Percentiles rank a stretch among this genome's conserved stretches.
Conservation (phyloP, 2,329 filamentous ascomycete genomes). For the Fusarium abutilonis region DNA sequence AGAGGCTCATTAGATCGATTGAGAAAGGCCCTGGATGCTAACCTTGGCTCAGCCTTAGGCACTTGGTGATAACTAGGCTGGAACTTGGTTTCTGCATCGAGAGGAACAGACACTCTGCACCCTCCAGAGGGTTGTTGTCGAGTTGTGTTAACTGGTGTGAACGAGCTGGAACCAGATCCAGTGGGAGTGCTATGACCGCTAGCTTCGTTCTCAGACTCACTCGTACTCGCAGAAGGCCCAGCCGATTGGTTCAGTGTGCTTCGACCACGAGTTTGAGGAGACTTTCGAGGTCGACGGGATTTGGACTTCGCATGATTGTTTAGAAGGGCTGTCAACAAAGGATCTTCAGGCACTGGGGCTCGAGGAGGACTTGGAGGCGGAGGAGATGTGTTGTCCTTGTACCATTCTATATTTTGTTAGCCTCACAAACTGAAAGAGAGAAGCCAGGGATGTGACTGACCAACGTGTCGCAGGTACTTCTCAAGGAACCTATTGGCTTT, state of each 20-base stretch:
- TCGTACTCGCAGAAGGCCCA: background rate
- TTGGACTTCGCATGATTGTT: constrained; percentile 11
- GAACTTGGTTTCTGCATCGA: background rate
- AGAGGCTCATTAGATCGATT: background rate
- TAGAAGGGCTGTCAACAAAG: constrained; percentile 10
- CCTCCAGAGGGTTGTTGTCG: background rate
- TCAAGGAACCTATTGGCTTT: constrained; percentile 50
- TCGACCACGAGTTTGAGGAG: background rate
- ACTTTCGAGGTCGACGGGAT: constrained; percentile 3
- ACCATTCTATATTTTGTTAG: constrained; percentile 32
- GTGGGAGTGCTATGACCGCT: background rate
- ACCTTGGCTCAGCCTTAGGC: background rate
- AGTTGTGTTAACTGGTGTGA: background rate
- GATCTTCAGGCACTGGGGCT: background rate
- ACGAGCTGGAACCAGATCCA: background rate
- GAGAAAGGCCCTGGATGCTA: background rate
- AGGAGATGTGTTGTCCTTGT: constrained; percentile 14
- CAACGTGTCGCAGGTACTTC: constrained; percentile 46
- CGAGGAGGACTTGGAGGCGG: constrained; percentile 16
- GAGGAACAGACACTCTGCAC: background rate
- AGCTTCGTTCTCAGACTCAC: background rate
- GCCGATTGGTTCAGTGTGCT: background rate
- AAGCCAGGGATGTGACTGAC: constrained; percentile 23
- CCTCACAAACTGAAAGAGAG: background rate
- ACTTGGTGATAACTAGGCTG: background rate